Percentiles rank a stretch among this genome's conserved stretches.
phyloP scores from a whole-genome alignment of 2,329 filamentous ascomycete species.

The Sporothrix brunneoviolacea region DNA sequence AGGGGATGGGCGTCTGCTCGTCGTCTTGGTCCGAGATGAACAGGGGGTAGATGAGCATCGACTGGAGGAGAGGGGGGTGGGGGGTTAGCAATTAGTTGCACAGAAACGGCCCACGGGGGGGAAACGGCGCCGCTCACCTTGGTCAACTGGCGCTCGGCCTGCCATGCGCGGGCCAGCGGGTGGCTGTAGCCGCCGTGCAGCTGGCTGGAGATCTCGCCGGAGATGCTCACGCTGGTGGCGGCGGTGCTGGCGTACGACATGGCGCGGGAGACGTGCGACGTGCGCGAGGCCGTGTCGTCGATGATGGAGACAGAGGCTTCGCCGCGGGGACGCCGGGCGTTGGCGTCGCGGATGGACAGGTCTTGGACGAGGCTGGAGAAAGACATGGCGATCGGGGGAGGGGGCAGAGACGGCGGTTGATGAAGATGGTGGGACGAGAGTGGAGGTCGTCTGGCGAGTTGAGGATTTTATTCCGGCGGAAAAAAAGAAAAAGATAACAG shows the following conservation, averaged over 20 bases:
- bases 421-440: neutral
- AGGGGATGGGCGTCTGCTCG: constrained; percentile 84
- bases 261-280: constrained; percentile 55
- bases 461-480: neutral
- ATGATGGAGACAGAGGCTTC: constrained; percentile 46
- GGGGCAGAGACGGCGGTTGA: neutral
- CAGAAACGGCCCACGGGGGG: too few species aligned
- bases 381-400: constrained; percentile 43
- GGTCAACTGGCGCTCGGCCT: constrained; percentile 76
- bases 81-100: neutral
- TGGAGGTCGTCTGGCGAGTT: neutral
- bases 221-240: constrained; percentile 62
- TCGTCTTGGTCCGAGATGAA: constrained; percentile 94
- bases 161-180: constrained; percentile 72
- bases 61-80: constrained; percentile 43
- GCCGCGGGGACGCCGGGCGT: constrained; percentile 39
- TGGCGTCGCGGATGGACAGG: constrained; percentile 51
- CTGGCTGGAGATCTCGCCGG: constrained; percentile 73
- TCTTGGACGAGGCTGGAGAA: constrained; percentile 64
- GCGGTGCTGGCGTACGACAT: constrained; percentile 61
- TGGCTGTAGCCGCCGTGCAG: constrained; percentile 79
- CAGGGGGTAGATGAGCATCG: constrained; percentile 96
- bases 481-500: neutral
- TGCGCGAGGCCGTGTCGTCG: constrained; percentile 53
- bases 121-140: too few species aligned